Conservation (phyloP, 768 basidiomycete species). For the Tylopilus felleus region DNA sequence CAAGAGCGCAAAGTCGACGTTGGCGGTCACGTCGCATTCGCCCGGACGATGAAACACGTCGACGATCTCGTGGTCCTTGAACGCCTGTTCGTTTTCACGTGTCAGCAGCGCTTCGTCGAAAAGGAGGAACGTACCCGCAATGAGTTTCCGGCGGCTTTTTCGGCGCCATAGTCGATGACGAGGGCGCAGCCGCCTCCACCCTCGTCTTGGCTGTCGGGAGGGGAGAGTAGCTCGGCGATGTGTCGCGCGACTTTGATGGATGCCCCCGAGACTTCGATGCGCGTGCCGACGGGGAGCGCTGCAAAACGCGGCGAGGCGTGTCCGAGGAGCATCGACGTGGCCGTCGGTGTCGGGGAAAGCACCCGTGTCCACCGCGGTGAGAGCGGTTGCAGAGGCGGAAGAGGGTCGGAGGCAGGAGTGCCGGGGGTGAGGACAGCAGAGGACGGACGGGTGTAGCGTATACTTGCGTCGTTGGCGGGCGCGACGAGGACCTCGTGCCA, state of each 20-base stretch:
- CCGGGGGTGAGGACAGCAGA: conserved; percentile 9
- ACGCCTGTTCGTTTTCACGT: conserved; percentile 59
- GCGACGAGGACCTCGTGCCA: conserved; percentile 86
- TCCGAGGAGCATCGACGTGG: conserved; percentile 54
- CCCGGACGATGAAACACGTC: conserved; percentile 85
- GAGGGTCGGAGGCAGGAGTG: background rate
- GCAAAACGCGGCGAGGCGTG: conserved; percentile 68
- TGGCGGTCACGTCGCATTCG: conserved; percentile 89
- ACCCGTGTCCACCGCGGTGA: conserved; percentile 56
- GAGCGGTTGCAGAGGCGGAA: conserved; percentile 7
- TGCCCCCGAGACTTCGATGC: conserved; percentile 77
- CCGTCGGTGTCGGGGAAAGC: conserved; percentile 56
- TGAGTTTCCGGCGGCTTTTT: conserved; percentile 63
- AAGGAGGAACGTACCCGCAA: conserved; percentile 61
- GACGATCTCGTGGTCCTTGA: conserved; percentile 81
- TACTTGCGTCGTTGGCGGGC: conserved; percentile 38
- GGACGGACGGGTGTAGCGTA: conserved; percentile 24
- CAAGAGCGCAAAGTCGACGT: conserved; percentile 92
- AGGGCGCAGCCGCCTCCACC: conserved; percentile 58
- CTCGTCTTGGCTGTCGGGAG: background rate
- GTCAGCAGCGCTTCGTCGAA: background rate
- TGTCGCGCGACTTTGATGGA: conserved; percentile 65
- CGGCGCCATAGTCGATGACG: conserved; percentile 87
- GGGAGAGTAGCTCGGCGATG: conserved; percentile 59
- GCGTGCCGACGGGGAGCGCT: conserved; percentile 61